phyloP scores from a whole-genome alignment of 2,329 filamentous ascomycete species.

The Ceratocystis ficicola region DNA sequence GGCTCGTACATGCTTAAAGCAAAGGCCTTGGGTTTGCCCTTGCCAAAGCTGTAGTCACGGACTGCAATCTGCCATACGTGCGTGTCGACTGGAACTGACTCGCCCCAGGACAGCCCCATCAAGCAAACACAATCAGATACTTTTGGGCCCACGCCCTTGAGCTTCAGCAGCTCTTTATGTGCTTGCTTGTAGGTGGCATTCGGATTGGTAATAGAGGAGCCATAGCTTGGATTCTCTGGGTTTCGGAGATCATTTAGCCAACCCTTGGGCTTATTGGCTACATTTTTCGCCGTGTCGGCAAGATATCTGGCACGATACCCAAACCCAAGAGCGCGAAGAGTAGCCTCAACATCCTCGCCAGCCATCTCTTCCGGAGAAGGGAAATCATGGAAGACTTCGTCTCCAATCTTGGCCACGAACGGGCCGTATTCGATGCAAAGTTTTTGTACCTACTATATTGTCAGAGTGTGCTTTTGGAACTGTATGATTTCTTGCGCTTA shows the following conservation, averaged over 20 bases:
- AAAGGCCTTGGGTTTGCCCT: slow-evolving; percentile 69
- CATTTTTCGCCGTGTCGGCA: slow-evolving; percentile 65
- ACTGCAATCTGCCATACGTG: slow-evolving; percentile 98
- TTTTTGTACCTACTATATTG: slow-evolving; percentile 54
- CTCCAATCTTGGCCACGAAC: slow-evolving; percentile 57
- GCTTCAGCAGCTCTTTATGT: slow-evolving; percentile 62
- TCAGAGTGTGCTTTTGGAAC: background rate
- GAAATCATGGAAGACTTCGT: slow-evolving; percentile 73
- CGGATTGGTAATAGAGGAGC: slow-evolving; percentile 25
- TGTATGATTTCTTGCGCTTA: slow-evolving; percentile 28
- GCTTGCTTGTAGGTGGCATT: slow-evolving; percentile 60
- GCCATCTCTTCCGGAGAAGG: slow-evolving; percentile 64
- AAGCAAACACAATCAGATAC: slow-evolving; percentile 93
- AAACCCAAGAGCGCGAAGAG: slow-evolving; percentile 74
- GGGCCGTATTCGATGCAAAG: slow-evolving; percentile 77
- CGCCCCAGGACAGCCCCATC: slow-evolving; percentile 92
- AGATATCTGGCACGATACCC: slow-evolving; percentile 93
- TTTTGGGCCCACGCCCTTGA: slow-evolving; percentile 89
- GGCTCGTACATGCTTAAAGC: slow-evolving; percentile 83
- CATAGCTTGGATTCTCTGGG: slow-evolving; percentile 53
- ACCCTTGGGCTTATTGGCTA: slow-evolving; percentile 54
- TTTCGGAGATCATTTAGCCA: slow-evolving; percentile 77
- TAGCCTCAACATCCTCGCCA: slow-evolving; percentile 60
- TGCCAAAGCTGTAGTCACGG: slow-evolving; percentile 87
- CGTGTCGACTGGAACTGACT: slow-evolving; percentile 90